Base-by-base conservation (phyloP, 2,329 filamentous ascomycete genomes). In the Talaromyces sp. region DNA sequence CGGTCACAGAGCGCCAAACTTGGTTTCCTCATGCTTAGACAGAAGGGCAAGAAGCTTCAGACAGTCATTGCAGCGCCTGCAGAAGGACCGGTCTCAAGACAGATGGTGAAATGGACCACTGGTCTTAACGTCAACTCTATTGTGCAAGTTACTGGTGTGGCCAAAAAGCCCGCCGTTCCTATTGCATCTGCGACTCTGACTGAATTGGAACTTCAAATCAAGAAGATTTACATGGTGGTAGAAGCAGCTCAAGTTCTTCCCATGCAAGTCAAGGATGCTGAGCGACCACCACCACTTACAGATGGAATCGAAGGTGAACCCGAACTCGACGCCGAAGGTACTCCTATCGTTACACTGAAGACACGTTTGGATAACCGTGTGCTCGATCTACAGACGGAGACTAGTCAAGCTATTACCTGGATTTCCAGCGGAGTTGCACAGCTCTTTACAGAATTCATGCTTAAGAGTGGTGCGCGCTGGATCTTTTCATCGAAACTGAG, bases 41-140 rank as follows among this genome's bases (percentile, higher is more conserved):
- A 92, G 76, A 87, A 90, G 75, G 84, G 87, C 71, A 88, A 89
- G 82, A 89, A 88, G 28, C 88, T 97, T 42, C 93, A 97, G 80
- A 92, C 89, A 58, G 88, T 97, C 56, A 85, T 85, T 71, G 78
- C 82, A 73, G 86, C 92, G 70, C 62, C 62, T 12, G 86, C 83
- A 39, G 79, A 74, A 66, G 62, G 62, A 25, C 84, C 79, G 57
- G 84, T 92, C 40, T 90, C 86, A 66, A 88, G 88, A 75, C 92
- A 91, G 77, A 98, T 98, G 93, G 91, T 97, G 74, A 98, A 98
- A 80, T 98, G 90, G 86, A 87, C 89, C 57, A 86, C 85, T 55
- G 84, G 81, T 48, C 79, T 96, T 68, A 89, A 86, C 72, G 83
- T 88, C 52, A 93, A 97, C 82, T 92, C 89, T 69, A 92, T 90